phyloP scores from a whole-genome alignment of 257 asterid species.

The Ilex aquifolium region DNA sequence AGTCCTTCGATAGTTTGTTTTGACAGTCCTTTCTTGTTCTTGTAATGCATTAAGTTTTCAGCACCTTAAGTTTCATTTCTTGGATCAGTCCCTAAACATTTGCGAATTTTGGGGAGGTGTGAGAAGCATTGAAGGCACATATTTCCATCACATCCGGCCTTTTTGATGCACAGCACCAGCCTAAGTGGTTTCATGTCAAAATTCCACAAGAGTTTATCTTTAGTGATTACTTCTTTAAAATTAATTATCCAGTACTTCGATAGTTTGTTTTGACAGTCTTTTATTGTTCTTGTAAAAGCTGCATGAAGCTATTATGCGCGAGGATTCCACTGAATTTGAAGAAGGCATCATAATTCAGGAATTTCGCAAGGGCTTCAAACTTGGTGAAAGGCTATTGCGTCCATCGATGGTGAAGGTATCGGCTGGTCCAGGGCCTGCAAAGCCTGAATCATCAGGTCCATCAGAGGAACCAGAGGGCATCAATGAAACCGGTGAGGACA shows the following conservation, averaged over 20 bases:
- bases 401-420: conserved; percentile 96
- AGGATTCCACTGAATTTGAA: conserved; percentile 71
- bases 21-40: too few species aligned
- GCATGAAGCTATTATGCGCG: conserved; percentile 92
- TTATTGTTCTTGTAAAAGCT: conserved; percentile 37
- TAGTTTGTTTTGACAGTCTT: neutral
- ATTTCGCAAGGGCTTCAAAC: conserved; percentile 69
- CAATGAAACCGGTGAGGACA: conserved; percentile 15
- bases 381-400: conserved; percentile 74
- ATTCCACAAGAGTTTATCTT: too few species aligned
- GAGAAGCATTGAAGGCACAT: too few species aligned
- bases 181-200: too few species aligned
- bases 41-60: too few species aligned
- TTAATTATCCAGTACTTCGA: neutral
- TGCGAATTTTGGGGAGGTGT: too few species aligned
- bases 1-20: too few species aligned
- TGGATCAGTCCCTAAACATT: too few species aligned
- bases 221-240: too few species aligned
- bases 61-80: too few species aligned
- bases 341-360: conserved; percentile 66
- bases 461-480: conserved; percentile 31
- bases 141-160: too few species aligned
- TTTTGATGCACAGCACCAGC: too few species aligned
- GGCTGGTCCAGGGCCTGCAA: conserved; percentile 79
- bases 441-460: conserved; percentile 31